A percentile compares a stretch with the other conserved stretches of the same genome.
Conservation (phyloP, 2,329 filamentous ascomycete species). For the Rutstroemia sp. region DNA sequence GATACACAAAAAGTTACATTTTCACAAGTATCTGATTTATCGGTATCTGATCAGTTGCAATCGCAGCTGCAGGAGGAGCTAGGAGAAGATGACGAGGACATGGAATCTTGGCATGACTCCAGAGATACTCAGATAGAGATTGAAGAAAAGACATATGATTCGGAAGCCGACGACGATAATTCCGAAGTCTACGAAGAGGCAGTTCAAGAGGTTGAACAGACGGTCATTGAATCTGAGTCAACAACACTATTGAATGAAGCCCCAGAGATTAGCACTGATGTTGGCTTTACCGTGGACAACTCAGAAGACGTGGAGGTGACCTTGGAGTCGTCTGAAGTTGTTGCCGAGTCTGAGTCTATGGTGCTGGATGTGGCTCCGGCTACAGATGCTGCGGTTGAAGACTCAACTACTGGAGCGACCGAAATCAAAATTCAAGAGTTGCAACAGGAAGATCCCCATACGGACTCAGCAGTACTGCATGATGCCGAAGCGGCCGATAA, state of each 20-base stretch:
- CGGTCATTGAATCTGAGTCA: background rate
- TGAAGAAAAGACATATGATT: background rate
- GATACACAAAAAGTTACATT: conserved; percentile 1
- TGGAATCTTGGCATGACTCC: background rate
- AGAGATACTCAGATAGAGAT: background rate
- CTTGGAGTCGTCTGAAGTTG: too few species aligned
- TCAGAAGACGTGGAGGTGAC: too few species aligned
- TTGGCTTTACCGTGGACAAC: too few species aligned
- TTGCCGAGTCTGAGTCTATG: too few species aligned
- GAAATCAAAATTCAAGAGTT: too few species aligned
- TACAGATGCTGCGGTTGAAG: too few species aligned
- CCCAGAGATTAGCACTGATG: too few species aligned
- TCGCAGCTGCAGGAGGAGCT: conserved; percentile 4
- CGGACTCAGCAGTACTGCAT: too few species aligned
- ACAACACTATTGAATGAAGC: too few species aligned
- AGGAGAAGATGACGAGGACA: conserved; percentile 2
- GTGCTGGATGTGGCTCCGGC: background rate
- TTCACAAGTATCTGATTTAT: background rate
- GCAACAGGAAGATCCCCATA: too few species aligned
- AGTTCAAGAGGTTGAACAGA: background rate
- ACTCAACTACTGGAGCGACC: too few species aligned
- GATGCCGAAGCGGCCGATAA: background rate
- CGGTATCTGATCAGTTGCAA: conserved; percentile 6
- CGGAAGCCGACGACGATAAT: background rate
- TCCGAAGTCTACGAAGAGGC: background rate